Conservation (phyloP, 495 filamentous ascomycete genomes). For the Xylaria telfairii region DNA sequence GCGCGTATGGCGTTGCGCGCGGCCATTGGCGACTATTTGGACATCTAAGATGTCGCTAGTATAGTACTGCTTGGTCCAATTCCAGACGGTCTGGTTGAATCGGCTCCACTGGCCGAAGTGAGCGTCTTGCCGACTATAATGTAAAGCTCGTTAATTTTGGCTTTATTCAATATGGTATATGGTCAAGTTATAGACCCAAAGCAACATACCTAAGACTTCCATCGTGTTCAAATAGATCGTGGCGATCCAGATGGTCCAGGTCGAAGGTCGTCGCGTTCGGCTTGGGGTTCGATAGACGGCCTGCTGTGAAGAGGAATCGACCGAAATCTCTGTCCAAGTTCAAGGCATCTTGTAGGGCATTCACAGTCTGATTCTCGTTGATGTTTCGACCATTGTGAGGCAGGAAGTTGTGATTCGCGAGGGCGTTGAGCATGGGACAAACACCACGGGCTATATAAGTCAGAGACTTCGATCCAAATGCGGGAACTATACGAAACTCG, state of each 20-base stretch:
- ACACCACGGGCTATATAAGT: constrained; percentile 39
- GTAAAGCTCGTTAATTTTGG: background rate
- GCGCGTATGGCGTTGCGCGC: constrained; percentile 50
- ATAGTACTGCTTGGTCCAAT: constrained; percentile 52
- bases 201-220: constrained; percentile 54
- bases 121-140: constrained; percentile 49
- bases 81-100: constrained; percentile 57
- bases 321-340: constrained; percentile 49
- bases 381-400: constrained; percentile 49
- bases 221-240: constrained; percentile 60
- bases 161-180: background rate
- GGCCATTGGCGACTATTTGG: constrained; percentile 50
- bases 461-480: constrained; percentile 11
- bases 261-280: constrained; percentile 58
- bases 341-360: constrained; percentile 48
- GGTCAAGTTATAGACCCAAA: background rate
- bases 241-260: constrained; percentile 53
- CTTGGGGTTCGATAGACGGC: constrained; percentile 52
- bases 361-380: constrained; percentile 37
- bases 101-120: constrained; percentile 49
- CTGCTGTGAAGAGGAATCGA: constrained; percentile 49
- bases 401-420: constrained; percentile 48
- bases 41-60: constrained; percentile 45
- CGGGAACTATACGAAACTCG: background rate
- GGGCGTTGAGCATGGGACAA: constrained; percentile 49